These are phyloP conservation scores for Spiromastix sp. DNA, from an alignment of 2,329 filamentous ascomycete species.

Conservation along the genomic window DNA sequence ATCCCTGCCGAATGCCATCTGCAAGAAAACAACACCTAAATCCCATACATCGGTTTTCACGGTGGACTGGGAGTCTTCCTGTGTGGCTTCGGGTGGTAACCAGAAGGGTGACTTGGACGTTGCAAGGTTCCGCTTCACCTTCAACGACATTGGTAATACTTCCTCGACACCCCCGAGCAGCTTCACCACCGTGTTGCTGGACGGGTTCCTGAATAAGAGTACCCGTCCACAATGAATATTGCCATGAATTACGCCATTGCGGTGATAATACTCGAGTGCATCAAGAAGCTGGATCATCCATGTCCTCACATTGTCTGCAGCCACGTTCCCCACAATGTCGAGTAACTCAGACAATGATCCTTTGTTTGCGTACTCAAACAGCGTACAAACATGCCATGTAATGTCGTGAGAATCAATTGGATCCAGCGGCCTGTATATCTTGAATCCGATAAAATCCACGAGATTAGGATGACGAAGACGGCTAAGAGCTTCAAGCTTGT, in stretches of 20 bases:
- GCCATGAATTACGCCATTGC: conserved; percentile 72
- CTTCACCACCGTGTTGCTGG: conserved; percentile 58
- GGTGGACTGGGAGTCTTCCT: conserved; percentile 44
- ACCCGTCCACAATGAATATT: conserved; percentile 73
- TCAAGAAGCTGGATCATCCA: conserved; percentile 92
- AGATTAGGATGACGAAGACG: conserved; percentile 66
- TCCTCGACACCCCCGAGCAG: conserved; percentile 38
- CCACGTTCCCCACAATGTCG: conserved; percentile 64
- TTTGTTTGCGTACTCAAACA: conserved; percentile 69
- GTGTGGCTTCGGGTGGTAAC: conserved; percentile 66
- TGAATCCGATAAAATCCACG: conserved; percentile 71
- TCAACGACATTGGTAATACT: conserved; percentile 40
- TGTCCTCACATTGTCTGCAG: conserved; percentile 64
- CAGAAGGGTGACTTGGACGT: conserved; percentile 72
- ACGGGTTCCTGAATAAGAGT: conserved; percentile 59
- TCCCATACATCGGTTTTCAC: conserved; percentile 92
- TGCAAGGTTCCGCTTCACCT: conserved; percentile 22
- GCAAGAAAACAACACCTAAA: conserved; percentile 78
- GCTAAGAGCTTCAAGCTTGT: conserved; percentile 64
- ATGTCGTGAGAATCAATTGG: conserved; percentile 30
- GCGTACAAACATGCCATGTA: conserved; percentile 62
- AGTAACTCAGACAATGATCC: conserved; percentile 75
- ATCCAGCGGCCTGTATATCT: conserved; percentile 49
- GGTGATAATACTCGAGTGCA: conserved; percentile 77
- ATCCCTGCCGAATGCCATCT: conserved; percentile 85